Evolutionary conservation across 2,329 filamentous ascomycete species (phyloP).

Genomic region (Cordyceps tenuipes): DNA sequence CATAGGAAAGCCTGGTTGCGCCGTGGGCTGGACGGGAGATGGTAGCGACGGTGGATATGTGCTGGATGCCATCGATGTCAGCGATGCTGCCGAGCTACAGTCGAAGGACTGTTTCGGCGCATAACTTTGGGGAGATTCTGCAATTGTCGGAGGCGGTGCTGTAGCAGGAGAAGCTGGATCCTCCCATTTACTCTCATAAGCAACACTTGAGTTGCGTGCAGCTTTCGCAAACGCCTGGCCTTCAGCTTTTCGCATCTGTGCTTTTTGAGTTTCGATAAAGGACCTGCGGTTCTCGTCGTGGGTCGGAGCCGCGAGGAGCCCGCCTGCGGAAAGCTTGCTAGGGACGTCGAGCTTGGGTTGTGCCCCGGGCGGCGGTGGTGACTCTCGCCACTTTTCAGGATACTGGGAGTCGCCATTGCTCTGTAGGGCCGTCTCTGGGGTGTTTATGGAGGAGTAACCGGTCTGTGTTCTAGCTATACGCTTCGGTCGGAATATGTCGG

Average conservation of each 20-base stretch:
- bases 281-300: conserved; percentile 48
- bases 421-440: conserved; percentile 11
- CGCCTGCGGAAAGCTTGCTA: conserved; percentile 28
- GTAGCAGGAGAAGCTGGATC: conserved; percentile 17
- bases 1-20: conserved; percentile 18
- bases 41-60: conserved; percentile 19
- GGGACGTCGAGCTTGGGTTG: conserved; percentile 21
- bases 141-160: conserved; percentile 11
- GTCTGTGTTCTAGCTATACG: conserved; percentile 51
- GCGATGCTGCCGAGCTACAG: conserved; percentile 34
- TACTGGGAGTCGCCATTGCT: conserved; percentile 13
- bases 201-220: conserved; percentile 25
- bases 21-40: conserved; percentile 8
- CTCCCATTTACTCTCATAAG: conserved; percentile 26
- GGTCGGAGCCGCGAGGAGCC: conserved; percentile 33
- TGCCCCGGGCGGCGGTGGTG: conserved; percentile 14
- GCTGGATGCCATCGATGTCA: conserved; percentile 26
- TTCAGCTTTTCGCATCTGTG: conserved; percentile 53
- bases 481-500: conserved; percentile 41
- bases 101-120: conserved; percentile 21
- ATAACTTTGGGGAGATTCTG: conserved; percentile 22
- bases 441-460: conserved; percentile 33
- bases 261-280: conserved; percentile 50
- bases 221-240: conserved; percentile 50
- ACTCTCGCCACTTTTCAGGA: conserved; percentile 12